A percentile compares a stretch with the other conserved stretches of the same genome.
Conservation (phyloP, 768 basidiomycete species). For the Artomyces pyxidatus region DNA sequence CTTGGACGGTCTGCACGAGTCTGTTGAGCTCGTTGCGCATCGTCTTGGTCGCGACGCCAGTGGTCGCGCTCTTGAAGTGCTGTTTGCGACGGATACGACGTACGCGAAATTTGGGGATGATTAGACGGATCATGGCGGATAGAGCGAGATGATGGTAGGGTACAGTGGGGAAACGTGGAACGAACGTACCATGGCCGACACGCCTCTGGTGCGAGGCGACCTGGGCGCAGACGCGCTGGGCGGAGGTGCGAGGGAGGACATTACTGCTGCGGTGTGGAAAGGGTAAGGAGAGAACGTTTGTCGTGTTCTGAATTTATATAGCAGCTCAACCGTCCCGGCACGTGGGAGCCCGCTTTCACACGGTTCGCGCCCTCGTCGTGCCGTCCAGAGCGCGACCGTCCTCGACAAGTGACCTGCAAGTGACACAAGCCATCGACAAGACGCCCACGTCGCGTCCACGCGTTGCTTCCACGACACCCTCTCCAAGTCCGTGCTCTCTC, state of each 20-base stretch:
- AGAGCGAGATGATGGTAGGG: background rate
- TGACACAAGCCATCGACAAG: too few relatives aligned
- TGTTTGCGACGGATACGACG: conserved; percentile 1
- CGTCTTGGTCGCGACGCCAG: conserved; percentile 45
- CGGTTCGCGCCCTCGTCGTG: too few relatives aligned
- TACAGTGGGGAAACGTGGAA: background rate
- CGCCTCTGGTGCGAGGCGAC: conserved; percentile 15
- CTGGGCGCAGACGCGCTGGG: background rate
- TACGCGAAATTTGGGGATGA: conserved; percentile 24
- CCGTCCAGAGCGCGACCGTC: too few relatives aligned
- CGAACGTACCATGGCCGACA: conserved; percentile 14
- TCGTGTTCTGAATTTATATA: background rate
- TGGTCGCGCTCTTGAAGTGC: conserved; percentile 30
- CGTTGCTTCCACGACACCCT: too few relatives aligned
- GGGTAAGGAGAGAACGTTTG: background rate
- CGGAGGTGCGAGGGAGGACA: conserved; percentile 8
- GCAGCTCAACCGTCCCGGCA: background rate
- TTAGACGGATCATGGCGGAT: conserved; percentile 12
- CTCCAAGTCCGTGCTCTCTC: too few relatives aligned
- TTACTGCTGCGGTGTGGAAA: background rate
- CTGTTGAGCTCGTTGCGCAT: conserved; percentile 64
- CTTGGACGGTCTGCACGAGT: conserved; percentile 55
- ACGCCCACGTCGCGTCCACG: too few relatives aligned
- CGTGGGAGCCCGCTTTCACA: background rate
- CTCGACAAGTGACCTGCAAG: too few relatives aligned